These are phyloP conservation scores for Garcia nutans DNA, from an alignment of 345 rosid species.

Conservation along the genomic window DNA sequence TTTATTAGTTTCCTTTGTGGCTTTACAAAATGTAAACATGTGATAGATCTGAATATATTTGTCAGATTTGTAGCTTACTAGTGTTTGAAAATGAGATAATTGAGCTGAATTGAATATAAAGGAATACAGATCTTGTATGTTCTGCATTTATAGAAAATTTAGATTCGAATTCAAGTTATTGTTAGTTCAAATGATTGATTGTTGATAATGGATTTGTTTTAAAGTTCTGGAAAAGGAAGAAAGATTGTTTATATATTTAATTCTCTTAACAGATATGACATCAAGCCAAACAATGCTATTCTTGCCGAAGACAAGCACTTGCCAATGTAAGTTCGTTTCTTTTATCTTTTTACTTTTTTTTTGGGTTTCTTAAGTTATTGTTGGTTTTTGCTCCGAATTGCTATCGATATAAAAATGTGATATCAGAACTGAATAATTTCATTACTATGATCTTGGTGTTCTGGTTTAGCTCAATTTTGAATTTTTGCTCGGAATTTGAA, in stretches of 20 bases:
- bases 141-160: no score
- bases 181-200: background rate
- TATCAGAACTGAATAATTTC: background rate
- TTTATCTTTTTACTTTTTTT: background rate
- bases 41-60: background rate
- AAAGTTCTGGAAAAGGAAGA: no score
- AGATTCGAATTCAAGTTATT: background rate
- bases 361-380: background rate
- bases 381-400: background rate
- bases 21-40: background rate
- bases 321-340: constrained; percentile 61
- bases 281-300: constrained; percentile 87
- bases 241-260: background rate
- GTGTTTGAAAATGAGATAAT: background rate
- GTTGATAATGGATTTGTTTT: background rate
- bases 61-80: background rate
- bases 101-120: background rate
- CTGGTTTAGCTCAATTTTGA: background rate
- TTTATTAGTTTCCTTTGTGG: background rate
- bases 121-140: background rate
- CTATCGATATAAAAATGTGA: background rate
- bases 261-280: constrained; percentile 55
- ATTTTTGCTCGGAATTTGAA: background rate
- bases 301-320: constrained; percentile 93
- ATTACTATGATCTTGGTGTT: background rate